Evolutionary conservation across 2,329 filamentous ascomycete species (phyloP), one percentile per base, ranked within the genome.

Genomic region (Rhexocercosporidium sp.): DNA sequence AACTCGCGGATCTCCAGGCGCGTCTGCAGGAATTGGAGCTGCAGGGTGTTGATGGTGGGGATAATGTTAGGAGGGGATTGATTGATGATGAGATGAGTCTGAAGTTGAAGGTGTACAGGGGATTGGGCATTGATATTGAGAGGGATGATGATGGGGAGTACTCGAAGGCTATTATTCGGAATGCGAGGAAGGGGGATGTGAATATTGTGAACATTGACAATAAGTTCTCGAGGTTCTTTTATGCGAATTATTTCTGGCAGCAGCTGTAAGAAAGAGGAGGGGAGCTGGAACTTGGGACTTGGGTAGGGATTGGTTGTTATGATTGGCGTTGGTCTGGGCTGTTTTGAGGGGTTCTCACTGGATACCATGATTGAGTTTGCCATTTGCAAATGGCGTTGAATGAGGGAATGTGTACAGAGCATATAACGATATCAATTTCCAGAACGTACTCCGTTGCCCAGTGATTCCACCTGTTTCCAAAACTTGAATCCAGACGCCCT

Each of bases 211-310:
- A 97, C 76, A 90, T 99, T 78, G 94, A 98, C 75, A 90, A 92
- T 74, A 97, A 96, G 81, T 94, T 97, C 78, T 95, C 92, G 66
- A 86, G 90, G 69, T 95, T 92, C 78, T 97, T 96, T 77, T 97
- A 97, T 76, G 93, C 94, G 25, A 96, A 97, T 75, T 97, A 97
- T 78, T 96, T 98, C 77, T 99, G 96, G 96, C 86, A 93, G 75
- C 95, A 90, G 34, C 84, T 97, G 78, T 96, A 82, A 79, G 39
- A 51, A 18, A 53, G 53, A 29, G 37, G 53, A 31, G 9, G 34
- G 31, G 3, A 37, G 31, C 3, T 25, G 53, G 46, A 47, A 53
- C 44, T 59, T 51, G n/a, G 53, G 41, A 44, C 37, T 31, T 59
- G 25, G 27, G 6, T 29, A 54, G 34, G 59, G 34, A 12, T 12